Evolutionary conservation across 2,329 filamentous ascomycete species (phyloP), one percentile per base, ranked within the genome.

Genomic region (Acarospora socialis): DNA sequence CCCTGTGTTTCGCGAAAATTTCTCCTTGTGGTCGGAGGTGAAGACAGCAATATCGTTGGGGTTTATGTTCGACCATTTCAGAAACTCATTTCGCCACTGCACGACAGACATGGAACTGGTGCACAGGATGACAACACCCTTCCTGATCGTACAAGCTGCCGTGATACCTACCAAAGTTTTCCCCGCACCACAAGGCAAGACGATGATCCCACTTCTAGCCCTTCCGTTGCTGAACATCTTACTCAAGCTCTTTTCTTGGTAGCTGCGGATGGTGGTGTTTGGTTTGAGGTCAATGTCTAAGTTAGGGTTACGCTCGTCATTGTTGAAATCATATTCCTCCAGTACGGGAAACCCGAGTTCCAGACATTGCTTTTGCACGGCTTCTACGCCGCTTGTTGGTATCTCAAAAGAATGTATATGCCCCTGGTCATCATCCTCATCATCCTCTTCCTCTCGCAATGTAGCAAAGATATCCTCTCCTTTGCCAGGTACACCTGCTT

Each of bases 191-290:
- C 90, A 98, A 12, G 90, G 90, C 45, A 98, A 59, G 34, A 98
- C 90, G 37, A 98, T 98, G 44, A 98, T 92, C 35, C 90, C 90
- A 55, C 84, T 94, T 61, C 93, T 90, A 9, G 90, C 90, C 56
- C 90, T 78, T 30, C 87, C 87, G 50, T 98, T 98, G 50, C 90
- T 87, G 53, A 98, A 98, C 90, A 98, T 98, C 56, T 98, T 98
- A 61, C 82, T 92, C 7, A 98, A 64, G 43, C 84, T 92, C 60
- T 94, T 92, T 55, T 98, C 90, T 53, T 98, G 90, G 46, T 98
- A 98, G 61, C 71, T 77, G 52, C 87, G 76, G 51, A 95, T 95
- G 48, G 87, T 80, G 0, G 86, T 87, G 35, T 77, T 77, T 0
- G 87, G 86, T 46, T 81, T 81, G 29, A 95, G 64, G 52, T 95